Conservation (phyloP, 257 asterid species). For the Anisodus tanguticus region DNA sequence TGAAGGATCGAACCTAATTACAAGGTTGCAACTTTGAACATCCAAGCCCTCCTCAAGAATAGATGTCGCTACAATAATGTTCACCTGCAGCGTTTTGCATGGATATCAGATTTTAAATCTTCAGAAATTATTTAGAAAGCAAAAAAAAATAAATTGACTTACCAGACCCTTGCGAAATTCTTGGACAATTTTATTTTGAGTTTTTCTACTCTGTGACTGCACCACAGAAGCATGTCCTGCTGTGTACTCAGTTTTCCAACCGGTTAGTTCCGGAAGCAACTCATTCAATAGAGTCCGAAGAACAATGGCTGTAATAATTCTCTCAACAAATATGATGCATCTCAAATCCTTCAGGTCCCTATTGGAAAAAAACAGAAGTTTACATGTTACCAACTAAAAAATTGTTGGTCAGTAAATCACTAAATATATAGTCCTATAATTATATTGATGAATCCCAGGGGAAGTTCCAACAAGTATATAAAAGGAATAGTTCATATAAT, state of each 20-base stretch:
- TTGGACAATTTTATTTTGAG: slow-evolving; percentile 60
- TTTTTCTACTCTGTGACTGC: slow-evolving; percentile 67
- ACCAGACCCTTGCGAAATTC: slow-evolving; percentile 61
- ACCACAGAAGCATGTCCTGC: slow-evolving; percentile 58
- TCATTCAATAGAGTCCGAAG: slow-evolving; percentile 65
- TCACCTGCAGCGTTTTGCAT: slow-evolving; percentile 55
- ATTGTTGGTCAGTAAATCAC: neutral
- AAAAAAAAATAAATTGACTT: neutral
- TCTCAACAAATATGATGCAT: slow-evolving; percentile 82
- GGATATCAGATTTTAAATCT: neutral
- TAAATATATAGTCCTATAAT: neutral
- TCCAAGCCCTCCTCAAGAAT: slow-evolving; percentile 96
- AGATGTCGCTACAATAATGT: slow-evolving; percentile 79
- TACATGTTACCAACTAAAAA: neutral
- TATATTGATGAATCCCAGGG: neutral
- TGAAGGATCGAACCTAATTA: slow-evolving; percentile 81
- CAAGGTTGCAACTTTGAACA: slow-evolving; percentile 95
- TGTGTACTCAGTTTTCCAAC: slow-evolving; percentile 74
- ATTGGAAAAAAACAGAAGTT: neutral
- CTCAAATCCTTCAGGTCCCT: slow-evolving; percentile 73
- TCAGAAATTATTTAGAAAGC: slow-evolving; percentile 16
- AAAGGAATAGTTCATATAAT: neutral
- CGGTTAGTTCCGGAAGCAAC: slow-evolving; percentile 52
- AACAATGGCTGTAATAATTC: slow-evolving; percentile 76
- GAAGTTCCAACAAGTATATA: neutral